Evolutionary conservation across 2,329 filamentous ascomycete species (phyloP).

Genomic region (Sarocladiaceae sp.): DNA sequence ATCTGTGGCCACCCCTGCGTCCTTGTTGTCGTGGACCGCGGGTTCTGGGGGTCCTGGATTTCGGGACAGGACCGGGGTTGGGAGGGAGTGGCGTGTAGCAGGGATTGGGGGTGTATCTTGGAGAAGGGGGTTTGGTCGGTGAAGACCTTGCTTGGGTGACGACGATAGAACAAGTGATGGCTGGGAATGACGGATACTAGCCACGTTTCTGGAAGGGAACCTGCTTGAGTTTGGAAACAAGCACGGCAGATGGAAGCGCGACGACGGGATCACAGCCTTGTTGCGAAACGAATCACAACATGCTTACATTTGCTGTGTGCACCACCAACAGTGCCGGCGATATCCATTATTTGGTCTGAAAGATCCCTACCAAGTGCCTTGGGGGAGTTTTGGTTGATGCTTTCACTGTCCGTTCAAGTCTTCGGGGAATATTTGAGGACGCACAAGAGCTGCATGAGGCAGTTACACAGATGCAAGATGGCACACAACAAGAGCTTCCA

Average conservation of each 20-base stretch:
- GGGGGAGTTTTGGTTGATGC: too few relatives aligned
- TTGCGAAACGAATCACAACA: background rate
- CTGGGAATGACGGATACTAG: background rate
- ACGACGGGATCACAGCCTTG: background rate
- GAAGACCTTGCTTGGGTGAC: background rate
- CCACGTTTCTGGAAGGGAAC: too few relatives aligned
- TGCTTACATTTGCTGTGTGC: too few relatives aligned
- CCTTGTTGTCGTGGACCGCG: background rate
- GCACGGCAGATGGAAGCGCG: background rate
- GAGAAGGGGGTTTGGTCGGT: background rate
- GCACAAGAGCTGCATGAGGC: too few relatives aligned
- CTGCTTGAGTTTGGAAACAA: background rate
- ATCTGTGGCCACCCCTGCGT: too few relatives aligned
- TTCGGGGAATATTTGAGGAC: too few relatives aligned
- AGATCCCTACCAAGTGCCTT: too few relatives aligned
- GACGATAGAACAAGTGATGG: background rate
- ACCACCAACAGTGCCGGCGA: too few relatives aligned
- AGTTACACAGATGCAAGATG: conserved; percentile 9
- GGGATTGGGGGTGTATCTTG: background rate
- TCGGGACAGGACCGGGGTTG: conserved; percentile 3
- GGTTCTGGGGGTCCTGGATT: conserved; percentile 1
- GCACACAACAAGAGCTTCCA: background rate
- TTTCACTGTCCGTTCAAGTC: too few relatives aligned
- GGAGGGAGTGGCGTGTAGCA: background rate
- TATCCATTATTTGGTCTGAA: too few relatives aligned